Base-by-base conservation (phyloP, 345 rosid genomes). In the Lenwebbia sp. region DNA sequence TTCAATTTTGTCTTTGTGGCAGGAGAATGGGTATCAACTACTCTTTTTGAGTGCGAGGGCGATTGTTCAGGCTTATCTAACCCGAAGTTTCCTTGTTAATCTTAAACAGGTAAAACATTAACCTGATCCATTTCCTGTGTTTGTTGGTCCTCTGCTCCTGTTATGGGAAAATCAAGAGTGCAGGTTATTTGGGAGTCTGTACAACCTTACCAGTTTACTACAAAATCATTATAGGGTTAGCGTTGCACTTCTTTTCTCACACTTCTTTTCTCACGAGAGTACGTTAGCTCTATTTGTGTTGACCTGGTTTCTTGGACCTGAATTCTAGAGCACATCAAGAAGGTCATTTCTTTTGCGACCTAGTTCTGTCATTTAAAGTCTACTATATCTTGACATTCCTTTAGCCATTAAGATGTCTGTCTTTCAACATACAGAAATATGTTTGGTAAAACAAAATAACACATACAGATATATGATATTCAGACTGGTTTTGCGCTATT, bases 1-100 rank as follows among this genome's bases (percentile, higher is more conserved):
- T 28, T 82, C 51, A 25, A 28, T 4, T 86, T 54, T 87, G 84
- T 87, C 82, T 50, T 88, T 88, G 21, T 83, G 89, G 83, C 93
- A 96, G 99, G 99, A 95, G 90, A 95, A 96, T 90, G 99, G 99
- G 88, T 96, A 96, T 88, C 99, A 96, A 87, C 92, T 96, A 52
- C 94, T 96, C 85, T 96, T 96, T 91, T 91, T 96, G 87, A 96
- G 99, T 83, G 99, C 99, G 1, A 96, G 99, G 84, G 99, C 99
- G 85, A 95, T 96, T 17, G 99, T 94, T 89, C 99, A 96, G 90
- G 99, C 99, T 41, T 96, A 96, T 90, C 89, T 96, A 85, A 96
- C 99, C 30, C 91, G 97, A 89, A 96, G 88, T 81, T 95, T 93
- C 89, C 93, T 95, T 65, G 87, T 91, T 88, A 96, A 96, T 91